These are phyloP conservation scores for Cladophialophora carrionii DNA, from an alignment of 2,329 filamentous ascomycete genomes.

Conservation along the genomic window DNA sequence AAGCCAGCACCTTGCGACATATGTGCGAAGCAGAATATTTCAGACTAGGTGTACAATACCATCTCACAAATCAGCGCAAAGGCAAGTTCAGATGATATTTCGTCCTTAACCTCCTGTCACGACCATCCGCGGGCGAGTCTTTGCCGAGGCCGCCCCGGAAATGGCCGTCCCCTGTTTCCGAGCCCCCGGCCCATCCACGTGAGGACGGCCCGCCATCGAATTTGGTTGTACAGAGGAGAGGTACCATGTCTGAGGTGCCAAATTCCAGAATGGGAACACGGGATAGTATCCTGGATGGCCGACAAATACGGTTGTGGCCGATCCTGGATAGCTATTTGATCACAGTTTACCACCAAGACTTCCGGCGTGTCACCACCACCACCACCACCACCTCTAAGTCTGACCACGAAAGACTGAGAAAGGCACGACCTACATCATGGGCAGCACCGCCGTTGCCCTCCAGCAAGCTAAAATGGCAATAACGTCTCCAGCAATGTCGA, in stretches of 20 bases:
- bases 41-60: neutral
- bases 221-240: neutral
- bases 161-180: neutral
- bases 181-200: neutral
- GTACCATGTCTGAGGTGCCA: neutral
- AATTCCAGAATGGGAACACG: neutral
- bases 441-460: neutral
- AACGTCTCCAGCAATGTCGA: conserved; percentile 9
- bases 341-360: neutral
- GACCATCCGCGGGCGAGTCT: neutral
- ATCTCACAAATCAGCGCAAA: neutral
- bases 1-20: conserved; percentile 18
- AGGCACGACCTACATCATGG: neutral
- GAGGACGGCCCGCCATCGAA: conserved; percentile 8
- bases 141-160: conserved; percentile 16
- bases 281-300: neutral
- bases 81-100: neutral
- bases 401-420: neutral
- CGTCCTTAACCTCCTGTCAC: neutral
- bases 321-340: neutral
- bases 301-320: neutral
- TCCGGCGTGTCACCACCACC: neutral
- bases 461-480: neutral
- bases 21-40: neutral
- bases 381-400: neutral